Evolutionary conservation across 192 early-diverging fungal genomes (phyloP).

Genomic region (Mortierella claussenii): DNA sequence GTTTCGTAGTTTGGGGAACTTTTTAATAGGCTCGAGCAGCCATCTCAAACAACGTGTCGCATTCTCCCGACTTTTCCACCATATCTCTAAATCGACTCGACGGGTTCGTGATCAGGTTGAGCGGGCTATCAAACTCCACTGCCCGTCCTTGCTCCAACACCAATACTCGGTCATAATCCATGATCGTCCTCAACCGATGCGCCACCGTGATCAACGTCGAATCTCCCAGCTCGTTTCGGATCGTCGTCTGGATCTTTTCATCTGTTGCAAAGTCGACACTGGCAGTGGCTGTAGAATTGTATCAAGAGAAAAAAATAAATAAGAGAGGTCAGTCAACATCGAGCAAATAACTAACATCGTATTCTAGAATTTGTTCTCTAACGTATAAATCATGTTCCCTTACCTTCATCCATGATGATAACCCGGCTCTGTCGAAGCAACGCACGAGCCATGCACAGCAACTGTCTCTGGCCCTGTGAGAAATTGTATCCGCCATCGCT

Average conservation of each 20-base stretch:
- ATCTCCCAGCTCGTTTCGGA: slow-evolving; percentile 62
- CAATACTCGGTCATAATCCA: slow-evolving; percentile 81
- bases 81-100: slow-evolving; percentile 77
- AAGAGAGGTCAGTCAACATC: not conserved
- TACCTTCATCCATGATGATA: slow-evolving; percentile 65
- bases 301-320: slow-evolving; percentile 53
- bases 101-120: slow-evolving; percentile 68
- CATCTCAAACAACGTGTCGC: slow-evolving; percentile 70
- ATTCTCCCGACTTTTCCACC: slow-evolving; percentile 87
- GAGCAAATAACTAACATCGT: too few relatives aligned
- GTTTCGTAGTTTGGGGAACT: not conserved
- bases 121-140: slow-evolving; percentile 85
- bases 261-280: slow-evolving; percentile 71
- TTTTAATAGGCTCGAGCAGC: slow-evolving; percentile 46
- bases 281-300: slow-evolving; percentile 73
- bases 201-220: slow-evolving; percentile 72
- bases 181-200: slow-evolving; percentile 68
- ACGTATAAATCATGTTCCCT: too few relatives aligned
- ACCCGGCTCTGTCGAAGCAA: slow-evolving; percentile 75
- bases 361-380: too few relatives aligned
- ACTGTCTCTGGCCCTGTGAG: slow-evolving; percentile 82
- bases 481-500: slow-evolving; percentile 87
- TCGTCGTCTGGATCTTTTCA: slow-evolving; percentile 67
- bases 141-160: slow-evolving; percentile 80
- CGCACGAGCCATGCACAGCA: slow-evolving; percentile 83